phyloP scores from a whole-genome alignment of 192 early-diverging fungal genomes.

The Dispira simplex region DNA sequence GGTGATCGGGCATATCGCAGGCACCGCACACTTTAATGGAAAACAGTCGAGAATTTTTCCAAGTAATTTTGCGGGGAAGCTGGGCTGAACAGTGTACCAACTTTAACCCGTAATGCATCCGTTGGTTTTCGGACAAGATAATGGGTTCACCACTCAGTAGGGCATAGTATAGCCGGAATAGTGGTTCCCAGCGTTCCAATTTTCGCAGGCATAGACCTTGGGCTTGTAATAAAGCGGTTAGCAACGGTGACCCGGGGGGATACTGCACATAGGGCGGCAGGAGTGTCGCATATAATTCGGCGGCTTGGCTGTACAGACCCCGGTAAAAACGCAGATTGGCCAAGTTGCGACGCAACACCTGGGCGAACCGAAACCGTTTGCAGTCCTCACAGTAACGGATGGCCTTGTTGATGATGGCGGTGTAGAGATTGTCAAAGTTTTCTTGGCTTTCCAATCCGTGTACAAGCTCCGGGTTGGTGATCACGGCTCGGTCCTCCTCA shows the following conservation, averaged over 20 bases:
- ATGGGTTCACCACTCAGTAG: background rate
- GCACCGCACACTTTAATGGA: no score
- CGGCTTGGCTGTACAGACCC: slow-evolving; percentile 10
- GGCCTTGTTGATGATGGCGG: slow-evolving; percentile 26
- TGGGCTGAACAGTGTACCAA: background rate
- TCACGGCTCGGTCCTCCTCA: background rate
- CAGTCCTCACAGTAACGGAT: slow-evolving; percentile 27
- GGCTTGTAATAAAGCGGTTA: background rate
- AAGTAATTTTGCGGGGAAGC: no score
- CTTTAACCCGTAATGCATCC: background rate
- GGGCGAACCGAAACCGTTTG: slow-evolving; percentile 22
- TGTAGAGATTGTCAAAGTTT: slow-evolving; percentile 29
- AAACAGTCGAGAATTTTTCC: no score
- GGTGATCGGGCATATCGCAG: background rate
- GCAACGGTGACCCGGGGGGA: background rate
- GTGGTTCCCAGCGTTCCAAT: background rate
- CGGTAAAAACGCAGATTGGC: slow-evolving; percentile 22
- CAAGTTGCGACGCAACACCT: slow-evolving; percentile 22
- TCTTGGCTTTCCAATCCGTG: slow-evolving; percentile 21
- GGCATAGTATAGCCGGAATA: background rate
- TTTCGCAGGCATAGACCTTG: background rate
- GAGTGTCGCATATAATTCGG: background rate
- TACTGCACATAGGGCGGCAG: background rate
- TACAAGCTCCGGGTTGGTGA: slow-evolving; percentile 26
- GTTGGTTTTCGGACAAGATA: background rate